These are phyloP conservation scores for Delitschia confertaspora DNA, from an alignment of 495 filamentous ascomycete species.

Conservation along the genomic window DNA sequence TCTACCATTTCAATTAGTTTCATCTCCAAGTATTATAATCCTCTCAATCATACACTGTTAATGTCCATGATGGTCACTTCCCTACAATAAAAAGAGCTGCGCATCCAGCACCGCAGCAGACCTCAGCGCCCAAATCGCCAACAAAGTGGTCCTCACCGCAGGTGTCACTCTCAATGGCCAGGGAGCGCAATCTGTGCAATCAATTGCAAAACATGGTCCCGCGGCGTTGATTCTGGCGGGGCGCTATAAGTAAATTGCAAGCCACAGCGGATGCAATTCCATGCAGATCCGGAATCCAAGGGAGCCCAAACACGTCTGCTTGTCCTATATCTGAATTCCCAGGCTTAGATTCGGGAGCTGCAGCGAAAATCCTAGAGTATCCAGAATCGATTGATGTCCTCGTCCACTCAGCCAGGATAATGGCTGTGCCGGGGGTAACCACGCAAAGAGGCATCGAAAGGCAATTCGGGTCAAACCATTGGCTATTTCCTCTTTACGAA, in stretches of 20 bases:
- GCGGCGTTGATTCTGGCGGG: conserved; percentile 47
- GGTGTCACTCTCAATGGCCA: conserved; percentile 47
- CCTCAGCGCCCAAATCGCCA: conserved; percentile 8
- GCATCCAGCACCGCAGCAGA: conserved; percentile 8
- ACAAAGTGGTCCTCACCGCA: conserved; percentile 26
- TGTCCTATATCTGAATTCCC: conserved; percentile 41
- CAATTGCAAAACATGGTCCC: conserved; percentile 46
- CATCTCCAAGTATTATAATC: too few species aligned
- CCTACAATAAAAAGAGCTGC: conserved; percentile 4
- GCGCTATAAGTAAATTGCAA: conserved; percentile 42
- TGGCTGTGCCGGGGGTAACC: conserved; percentile 5
- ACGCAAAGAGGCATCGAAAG: conserved; percentile 41
- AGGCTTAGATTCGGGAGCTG: conserved; percentile 40
- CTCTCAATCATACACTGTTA: background rate
- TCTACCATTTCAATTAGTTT: too few species aligned
- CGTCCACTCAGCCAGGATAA: conserved; percentile 21
- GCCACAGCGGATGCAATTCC: conserved; percentile 9
- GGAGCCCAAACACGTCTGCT: conserved; percentile 38
- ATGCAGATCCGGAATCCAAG: background rate
- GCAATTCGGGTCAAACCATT: conserved; percentile 43
- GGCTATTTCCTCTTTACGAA: conserved; percentile 28
- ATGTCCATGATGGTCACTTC: conserved; percentile 6
- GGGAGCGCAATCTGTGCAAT: conserved; percentile 44
- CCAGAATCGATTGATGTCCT: conserved; percentile 27
- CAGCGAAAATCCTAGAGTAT: conserved; percentile 33